phyloP scores from a whole-genome alignment of 306 rosid species.

The Quercus bicolor region DNA sequence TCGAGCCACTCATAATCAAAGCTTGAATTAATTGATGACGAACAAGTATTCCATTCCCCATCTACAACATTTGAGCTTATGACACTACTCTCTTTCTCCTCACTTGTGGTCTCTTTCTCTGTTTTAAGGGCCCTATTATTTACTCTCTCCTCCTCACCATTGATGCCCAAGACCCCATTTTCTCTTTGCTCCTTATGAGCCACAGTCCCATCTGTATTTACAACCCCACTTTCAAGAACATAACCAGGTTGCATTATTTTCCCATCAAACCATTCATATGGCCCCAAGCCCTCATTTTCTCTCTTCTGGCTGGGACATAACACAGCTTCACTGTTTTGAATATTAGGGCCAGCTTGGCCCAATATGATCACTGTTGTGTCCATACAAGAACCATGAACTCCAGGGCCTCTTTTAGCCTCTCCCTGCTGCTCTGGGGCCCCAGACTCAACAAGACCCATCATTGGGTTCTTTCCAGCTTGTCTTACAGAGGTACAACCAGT shows the following conservation, averaged over 20 bases:
- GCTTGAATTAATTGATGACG: conserved; percentile 36
- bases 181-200: conserved; percentile 14
- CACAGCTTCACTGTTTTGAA: neutral
- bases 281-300: conserved; percentile 38
- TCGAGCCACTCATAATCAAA: conserved; percentile 51
- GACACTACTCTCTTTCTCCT: conserved; percentile 16
- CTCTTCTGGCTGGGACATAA: conserved; percentile 7
- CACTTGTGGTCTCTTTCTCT: conserved; percentile 19
- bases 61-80: conserved; percentile 38
- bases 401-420: neutral
- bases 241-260: conserved; percentile 33
- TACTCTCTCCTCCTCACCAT: neutral
- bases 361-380: neutral
- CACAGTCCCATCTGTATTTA: conserved; percentile 11
- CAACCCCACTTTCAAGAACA: conserved; percentile 29
- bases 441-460: neutral
- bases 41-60: conserved; percentile 32
- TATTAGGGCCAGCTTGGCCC: neutral
- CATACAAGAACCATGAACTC: conserved; percentile 5
- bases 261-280: conserved; percentile 38
- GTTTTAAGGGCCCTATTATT: neutral
- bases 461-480: conserved; percentile 22
- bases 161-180: conserved; percentile 13
- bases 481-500: neutral
- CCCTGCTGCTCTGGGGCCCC: neutral